phyloP scores from a whole-genome alignment of 768 basidiomycete genomes.

The Boletus edulis region DNA sequence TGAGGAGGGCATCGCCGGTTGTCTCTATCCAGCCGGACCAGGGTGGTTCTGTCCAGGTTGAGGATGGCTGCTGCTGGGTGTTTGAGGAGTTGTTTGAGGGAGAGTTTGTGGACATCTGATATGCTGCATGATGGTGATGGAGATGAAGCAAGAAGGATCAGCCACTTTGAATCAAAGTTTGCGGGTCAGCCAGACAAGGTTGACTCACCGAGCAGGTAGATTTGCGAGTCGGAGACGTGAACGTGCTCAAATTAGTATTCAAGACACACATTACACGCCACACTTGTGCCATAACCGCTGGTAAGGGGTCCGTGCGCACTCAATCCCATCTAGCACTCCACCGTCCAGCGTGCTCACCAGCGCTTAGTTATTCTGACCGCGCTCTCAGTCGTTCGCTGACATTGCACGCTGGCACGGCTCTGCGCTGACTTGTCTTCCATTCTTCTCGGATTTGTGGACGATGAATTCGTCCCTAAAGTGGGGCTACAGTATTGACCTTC shows the following conservation, averaged over 20 bases:
- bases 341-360: background rate
- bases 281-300: slow-evolving; percentile 27
- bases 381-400: no score
- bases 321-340: no score
- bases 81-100: slow-evolving; percentile 15
- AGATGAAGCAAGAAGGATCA: slow-evolving; percentile 12
- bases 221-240: slow-evolving; percentile 56
- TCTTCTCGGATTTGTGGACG: no score
- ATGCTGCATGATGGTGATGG: slow-evolving; percentile 15
- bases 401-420: no score
- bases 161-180: slow-evolving; percentile 42
- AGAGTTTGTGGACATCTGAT: slow-evolving; percentile 30
- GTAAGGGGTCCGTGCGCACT: slow-evolving; percentile 28
- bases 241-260: slow-evolving; percentile 30
- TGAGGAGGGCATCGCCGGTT: slow-evolving; percentile 92
- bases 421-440: no score
- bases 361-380: no score
- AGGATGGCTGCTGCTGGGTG: slow-evolving; percentile 30
- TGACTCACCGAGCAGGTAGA: slow-evolving; percentile 67
- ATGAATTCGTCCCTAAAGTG: no score
- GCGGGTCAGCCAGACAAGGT: slow-evolving; percentile 48
- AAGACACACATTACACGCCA: slow-evolving; percentile 30
- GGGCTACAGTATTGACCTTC: no score
- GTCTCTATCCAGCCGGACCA: slow-evolving; percentile 96
- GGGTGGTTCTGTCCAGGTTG: slow-evolving; percentile 82